Percentiles rank a stretch among this genome's conserved stretches.
Conservation (phyloP, 306 rosid genomes). For the Gynostemma pentaphyllum region DNA sequence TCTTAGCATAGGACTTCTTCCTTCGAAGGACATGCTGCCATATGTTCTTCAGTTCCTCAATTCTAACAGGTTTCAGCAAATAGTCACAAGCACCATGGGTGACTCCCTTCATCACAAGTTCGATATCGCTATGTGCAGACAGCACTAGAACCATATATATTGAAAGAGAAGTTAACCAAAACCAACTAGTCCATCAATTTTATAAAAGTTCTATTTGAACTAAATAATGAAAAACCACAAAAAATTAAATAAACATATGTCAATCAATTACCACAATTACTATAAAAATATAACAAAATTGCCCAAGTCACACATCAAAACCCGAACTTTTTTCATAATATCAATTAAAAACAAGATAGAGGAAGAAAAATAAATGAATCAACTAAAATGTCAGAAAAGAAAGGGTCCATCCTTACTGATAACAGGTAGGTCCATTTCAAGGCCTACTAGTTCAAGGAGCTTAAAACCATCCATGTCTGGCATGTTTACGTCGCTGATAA, state of each 20-base stretch:
- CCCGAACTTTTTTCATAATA: background rate
- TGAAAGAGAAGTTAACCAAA: slow-evolving; percentile 3
- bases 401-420: slow-evolving; percentile 42
- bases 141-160: slow-evolving; percentile 42
- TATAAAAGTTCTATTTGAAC: background rate
- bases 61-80: slow-evolving; percentile 64
- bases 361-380: background rate
- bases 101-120: slow-evolving; percentile 77
- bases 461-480: slow-evolving; percentile 88
- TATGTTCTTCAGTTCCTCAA: slow-evolving; percentile 65
- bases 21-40: slow-evolving; percentile 77
- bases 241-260: background rate
- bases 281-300: background rate
- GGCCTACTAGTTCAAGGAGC: slow-evolving; percentile 71
- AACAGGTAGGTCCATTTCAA: slow-evolving; percentile 85
- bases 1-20: slow-evolving; percentile 34
- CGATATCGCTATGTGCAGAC: slow-evolving; percentile 54
- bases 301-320: background rate
- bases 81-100: slow-evolving; percentile 73
- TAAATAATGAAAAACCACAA: background rate
- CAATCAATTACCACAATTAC: background rate
- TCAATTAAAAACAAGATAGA: background rate
- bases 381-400: background rate
- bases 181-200: background rate
- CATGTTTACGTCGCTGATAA: slow-evolving; percentile 77